Base-by-base conservation (phyloP, 345 rosid genomes). In the Atalantia buxifolia region DNA sequence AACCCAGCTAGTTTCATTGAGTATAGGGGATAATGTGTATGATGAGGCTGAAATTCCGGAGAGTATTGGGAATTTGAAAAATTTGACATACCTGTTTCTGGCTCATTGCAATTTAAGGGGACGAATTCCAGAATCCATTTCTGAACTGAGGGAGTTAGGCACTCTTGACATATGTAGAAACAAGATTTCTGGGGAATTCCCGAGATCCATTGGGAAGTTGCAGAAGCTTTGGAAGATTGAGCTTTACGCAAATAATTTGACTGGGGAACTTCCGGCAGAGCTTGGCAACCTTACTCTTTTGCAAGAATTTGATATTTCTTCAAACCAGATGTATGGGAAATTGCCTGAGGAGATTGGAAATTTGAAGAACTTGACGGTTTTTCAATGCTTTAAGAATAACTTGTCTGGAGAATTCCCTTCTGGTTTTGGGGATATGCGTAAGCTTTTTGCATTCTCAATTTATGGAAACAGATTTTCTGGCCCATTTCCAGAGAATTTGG, bases 401-500 rank as follows among this genome's bases (percentile, higher is more conserved):
- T 88, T 93, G 40, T 81, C 90, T 5, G 99, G 98, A 7, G 82
- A 82, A 67, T 27, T 95, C 25, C 99, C 98, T 2, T 68, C 87
- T 12, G 94, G 96, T 9, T 90, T 95, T 16, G 97, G 94, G 3
- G 89, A 91, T 21, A 80, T 95, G 81, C 80, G 53, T 60, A 42
- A 86, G 78, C 93, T 95, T 16, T 63, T 45, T 16, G 89, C 82
- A 1, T 76, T 95, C 40, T 93, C 99, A 0, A 82, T 93, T 19
- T 95, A 95, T 59, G 40, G 75, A 55, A 95, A 95, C 94, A 89
- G 76, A 9, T 93, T 95, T 82, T 87, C 97, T 2, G 98, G 98
- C 40, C 62, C 66, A 8, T 90, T 92, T 40, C 99, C 98, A 0
- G 79, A 77, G 4, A 90, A 89, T 79, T 69, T 91, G 1, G 98